Percentiles rank a stretch among this genome's conserved stretches.
phyloP scores from a whole-genome alignment of 495 filamentous ascomycete species.

The Tuber brumale region DNA sequence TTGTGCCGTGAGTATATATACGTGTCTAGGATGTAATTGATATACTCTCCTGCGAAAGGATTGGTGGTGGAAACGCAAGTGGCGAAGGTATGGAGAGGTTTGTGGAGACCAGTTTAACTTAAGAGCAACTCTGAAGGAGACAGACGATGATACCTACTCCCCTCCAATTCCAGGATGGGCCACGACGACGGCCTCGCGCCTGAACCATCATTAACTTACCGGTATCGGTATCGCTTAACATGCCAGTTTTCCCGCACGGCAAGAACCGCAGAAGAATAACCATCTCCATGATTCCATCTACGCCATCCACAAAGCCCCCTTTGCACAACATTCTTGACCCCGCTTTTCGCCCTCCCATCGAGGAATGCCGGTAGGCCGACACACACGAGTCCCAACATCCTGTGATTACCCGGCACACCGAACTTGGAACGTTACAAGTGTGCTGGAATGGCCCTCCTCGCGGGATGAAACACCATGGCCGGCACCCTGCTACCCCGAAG shows the following conservation, averaged over 20 bases:
- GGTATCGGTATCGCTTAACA: not conserved
- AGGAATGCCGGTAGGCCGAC: not conserved
- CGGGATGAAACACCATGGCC: not conserved
- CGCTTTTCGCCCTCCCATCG: not conserved
- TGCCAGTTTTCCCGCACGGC: not conserved
- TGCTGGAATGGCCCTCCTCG: not conserved
- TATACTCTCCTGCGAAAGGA: not conserved
- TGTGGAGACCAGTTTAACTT: not conserved
- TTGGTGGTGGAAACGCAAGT: not conserved
- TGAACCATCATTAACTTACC: not conserved
- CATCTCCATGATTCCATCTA: not conserved
- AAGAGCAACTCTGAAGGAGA: not conserved
- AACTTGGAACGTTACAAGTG: not conserved
- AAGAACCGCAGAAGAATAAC: not conserved
- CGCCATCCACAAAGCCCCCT: not conserved
- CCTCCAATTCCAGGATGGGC: not conserved
- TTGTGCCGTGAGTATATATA: not conserved
- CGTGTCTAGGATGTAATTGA: not conserved
- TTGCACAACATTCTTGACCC: not conserved
- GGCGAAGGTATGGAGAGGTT: not conserved
- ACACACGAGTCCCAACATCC: not conserved
- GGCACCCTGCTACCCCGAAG: not conserved
- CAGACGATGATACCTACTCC: not conserved
- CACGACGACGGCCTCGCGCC: not conserved
- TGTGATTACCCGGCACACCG: not conserved